phyloP scores from a whole-genome alignment of 2,329 filamentous ascomycete genomes.

The Pleoardoris graminearum region DNA sequence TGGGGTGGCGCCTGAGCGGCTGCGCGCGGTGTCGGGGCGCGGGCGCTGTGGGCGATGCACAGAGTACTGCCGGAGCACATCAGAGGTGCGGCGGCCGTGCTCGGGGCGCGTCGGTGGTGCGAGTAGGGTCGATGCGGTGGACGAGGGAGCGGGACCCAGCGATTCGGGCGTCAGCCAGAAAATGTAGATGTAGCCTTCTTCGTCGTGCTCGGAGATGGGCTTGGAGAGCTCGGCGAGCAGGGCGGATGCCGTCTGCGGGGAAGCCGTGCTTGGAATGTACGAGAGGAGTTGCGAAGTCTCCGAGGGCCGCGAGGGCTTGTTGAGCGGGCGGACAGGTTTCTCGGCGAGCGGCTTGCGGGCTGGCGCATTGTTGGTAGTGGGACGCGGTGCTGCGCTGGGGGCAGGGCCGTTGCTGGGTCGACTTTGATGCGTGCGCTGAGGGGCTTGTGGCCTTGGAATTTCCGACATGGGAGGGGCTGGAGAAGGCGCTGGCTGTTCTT shows the following conservation, averaged over 20 bases:
- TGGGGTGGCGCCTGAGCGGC: slow-evolving; percentile 14
- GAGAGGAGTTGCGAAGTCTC: slow-evolving; percentile 57
- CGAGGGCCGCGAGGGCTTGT: slow-evolving; percentile 23
- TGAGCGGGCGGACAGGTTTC: slow-evolving; percentile 29
- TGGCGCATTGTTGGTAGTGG: slow-evolving; percentile 20
- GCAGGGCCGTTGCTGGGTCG: slow-evolving; percentile 10
- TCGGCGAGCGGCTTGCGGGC: slow-evolving; percentile 30
- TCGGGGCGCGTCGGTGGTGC: slow-evolving; percentile 55
- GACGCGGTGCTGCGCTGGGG: slow-evolving; percentile 12
- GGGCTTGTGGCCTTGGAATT: slow-evolving; percentile 17
- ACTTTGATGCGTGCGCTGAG: slow-evolving; percentile 11
- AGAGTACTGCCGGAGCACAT: slow-evolving; percentile 40
- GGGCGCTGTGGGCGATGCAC: slow-evolving; percentile 21
- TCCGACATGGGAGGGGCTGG: slow-evolving; percentile 12
- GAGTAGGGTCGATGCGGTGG: slow-evolving; percentile 48
- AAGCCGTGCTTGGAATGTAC: slow-evolving; percentile 69
- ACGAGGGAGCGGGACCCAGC: slow-evolving; percentile 58
- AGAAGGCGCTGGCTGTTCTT: slow-evolving; percentile 10
- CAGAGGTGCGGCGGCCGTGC: slow-evolving; percentile 35
- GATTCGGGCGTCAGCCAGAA: slow-evolving; percentile 85
- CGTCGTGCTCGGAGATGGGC: slow-evolving; percentile 73
- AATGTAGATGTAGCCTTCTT: slow-evolving; percentile 93
- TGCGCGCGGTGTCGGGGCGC: slow-evolving; percentile 11
- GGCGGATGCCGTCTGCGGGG: slow-evolving; percentile 68
- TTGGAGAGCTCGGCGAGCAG: slow-evolving; percentile 77